phyloP scores from a whole-genome alignment of 805 yeast genomes.

The Yamadazyma sp. region DNA sequence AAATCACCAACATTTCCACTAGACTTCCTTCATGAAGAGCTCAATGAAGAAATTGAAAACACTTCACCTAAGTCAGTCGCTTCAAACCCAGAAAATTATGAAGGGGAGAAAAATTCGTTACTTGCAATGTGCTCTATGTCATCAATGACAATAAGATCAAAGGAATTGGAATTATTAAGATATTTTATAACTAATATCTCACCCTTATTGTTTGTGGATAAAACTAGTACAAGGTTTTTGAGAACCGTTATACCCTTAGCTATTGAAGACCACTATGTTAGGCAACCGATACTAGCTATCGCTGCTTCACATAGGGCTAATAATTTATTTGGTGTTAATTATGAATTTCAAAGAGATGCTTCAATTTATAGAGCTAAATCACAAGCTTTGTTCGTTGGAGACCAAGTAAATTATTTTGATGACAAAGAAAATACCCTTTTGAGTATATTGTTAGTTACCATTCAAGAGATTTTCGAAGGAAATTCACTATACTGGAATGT shows the following conservation, averaged over 20 bases:
- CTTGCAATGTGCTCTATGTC: constrained; percentile 9
- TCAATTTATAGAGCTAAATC: constrained; percentile 13
- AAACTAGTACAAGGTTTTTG: constrained; percentile 20
- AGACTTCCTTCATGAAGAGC: background rate
- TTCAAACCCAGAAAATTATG: constrained; percentile 7
- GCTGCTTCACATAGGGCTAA: constrained; percentile 23
- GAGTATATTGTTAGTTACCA: constrained; percentile 18
- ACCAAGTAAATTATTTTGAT: constrained; percentile 9
- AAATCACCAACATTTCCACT: constrained; percentile 8
- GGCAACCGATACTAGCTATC: constrained; percentile 23
- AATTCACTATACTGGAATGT: constrained; percentile 23
- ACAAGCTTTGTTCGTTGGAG: constrained; percentile 12
- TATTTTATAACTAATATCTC: constrained; percentile 23
- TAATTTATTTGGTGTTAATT: background rate
- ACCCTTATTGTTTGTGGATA: constrained; percentile 20
- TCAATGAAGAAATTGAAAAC: too few species aligned
- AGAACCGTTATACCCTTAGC: constrained; percentile 21
- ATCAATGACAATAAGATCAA: constrained; percentile 6
- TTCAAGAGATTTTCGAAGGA: constrained; percentile 25
- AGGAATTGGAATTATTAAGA: constrained; percentile 13
- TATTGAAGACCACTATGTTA: constrained; percentile 13
- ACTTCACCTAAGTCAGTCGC: constrained; percentile 5
- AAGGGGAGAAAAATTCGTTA: constrained; percentile 11
- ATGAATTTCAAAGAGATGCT: constrained; percentile 9
- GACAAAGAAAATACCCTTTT: constrained; percentile 16